Conservation (phyloP, 768 basidiomycete species). For the Pleurotus salmoneostramineus region DNA sequence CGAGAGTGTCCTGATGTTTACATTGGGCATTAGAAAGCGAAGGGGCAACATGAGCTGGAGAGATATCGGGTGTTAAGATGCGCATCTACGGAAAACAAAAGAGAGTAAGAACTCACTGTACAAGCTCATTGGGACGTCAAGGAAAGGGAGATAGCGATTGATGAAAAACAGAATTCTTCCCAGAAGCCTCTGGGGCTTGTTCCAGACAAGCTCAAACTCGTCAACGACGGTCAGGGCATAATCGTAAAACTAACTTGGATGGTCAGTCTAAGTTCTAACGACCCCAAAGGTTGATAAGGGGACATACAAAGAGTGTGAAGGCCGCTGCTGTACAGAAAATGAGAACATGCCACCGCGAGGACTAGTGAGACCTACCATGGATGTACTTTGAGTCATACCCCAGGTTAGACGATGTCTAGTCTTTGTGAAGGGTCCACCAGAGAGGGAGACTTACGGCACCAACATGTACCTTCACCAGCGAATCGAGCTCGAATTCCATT, state of each 20-base stretch:
- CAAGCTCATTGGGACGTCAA: not conserved
- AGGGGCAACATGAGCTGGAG: not conserved
- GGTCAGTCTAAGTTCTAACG: too few relatives aligned
- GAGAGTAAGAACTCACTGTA: not conserved
- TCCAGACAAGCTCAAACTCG: not conserved
- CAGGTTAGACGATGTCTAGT: too few relatives aligned
- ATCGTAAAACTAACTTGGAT: not conserved
- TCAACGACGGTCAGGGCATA: not conserved
- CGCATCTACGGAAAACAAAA: not conserved
- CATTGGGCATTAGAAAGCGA: not conserved
- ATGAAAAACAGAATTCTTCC: not conserved
- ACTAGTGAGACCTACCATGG: too few relatives aligned
- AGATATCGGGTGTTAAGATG: not conserved
- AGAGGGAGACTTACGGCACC: too few relatives aligned
- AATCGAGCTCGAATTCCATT: too few relatives aligned
- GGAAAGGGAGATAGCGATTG: not conserved
- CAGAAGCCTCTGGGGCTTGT: not conserved
- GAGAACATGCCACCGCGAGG: too few relatives aligned
- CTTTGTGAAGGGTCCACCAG: too few relatives aligned
- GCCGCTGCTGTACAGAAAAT: too few relatives aligned
- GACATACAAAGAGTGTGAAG: too few relatives aligned
- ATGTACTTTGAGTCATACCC: too few relatives aligned
- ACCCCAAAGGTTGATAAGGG: too few relatives aligned
- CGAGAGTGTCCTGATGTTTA: not conserved
- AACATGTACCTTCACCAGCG: too few relatives aligned